Evolutionary conservation across 2,329 filamentous ascomycete genomes (phyloP), one percentile per base, ranked within the genome.

Genomic region (Trichoderma sp.): DNA sequence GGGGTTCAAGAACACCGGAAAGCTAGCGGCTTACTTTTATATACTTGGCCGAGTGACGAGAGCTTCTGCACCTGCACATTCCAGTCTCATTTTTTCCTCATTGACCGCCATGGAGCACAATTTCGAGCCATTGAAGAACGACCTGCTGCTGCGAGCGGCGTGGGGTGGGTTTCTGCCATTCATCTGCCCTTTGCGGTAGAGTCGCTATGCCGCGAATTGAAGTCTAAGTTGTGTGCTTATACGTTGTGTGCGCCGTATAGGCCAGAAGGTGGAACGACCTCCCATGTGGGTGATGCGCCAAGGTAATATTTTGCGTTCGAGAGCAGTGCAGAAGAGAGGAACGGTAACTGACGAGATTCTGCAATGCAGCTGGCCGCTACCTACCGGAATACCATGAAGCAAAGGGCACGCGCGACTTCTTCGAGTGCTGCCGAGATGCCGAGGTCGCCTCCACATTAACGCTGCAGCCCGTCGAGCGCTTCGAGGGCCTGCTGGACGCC

Each of bases 261-360:
- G 95, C 81, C 88, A 98, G 84, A 91, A 91, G 81, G 93, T 98
- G 76, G 94, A 98, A 83, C 91, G 96, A 75, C 93, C 96, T 73
- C 96, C 96, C 72, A 93, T 97, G 86, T 99, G 96, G 96, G 94
- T 99, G 81, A 99, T 99, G 96, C 93, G 96, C 83, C 96, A 99
- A 90, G 94, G 94, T 95, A 86, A 86, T 53, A 12, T 53, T 43
- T n/a, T 53, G 21, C 47, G 21, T 24, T 51, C 9, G 47, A 24
- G 47, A 53, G 47, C 21, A 6, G 11, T 21, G 14, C 12, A 1
- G 6, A 34, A 24, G 28, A 32, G 6, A 5, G n/a, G 9, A 62
- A 8, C 4, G 11, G 28, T n/a, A 3, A 26, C 56, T 24, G 26
- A 34, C 61, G 11, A 51, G 26, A 67, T 8, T 9, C 5, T 32